Percentiles rank a stretch among this genome's conserved stretches.
These are phyloP conservation scores for Beauveria rudraprayagi DNA, from an alignment of 2,329 filamentous ascomycete species.

Conservation along the genomic window DNA sequence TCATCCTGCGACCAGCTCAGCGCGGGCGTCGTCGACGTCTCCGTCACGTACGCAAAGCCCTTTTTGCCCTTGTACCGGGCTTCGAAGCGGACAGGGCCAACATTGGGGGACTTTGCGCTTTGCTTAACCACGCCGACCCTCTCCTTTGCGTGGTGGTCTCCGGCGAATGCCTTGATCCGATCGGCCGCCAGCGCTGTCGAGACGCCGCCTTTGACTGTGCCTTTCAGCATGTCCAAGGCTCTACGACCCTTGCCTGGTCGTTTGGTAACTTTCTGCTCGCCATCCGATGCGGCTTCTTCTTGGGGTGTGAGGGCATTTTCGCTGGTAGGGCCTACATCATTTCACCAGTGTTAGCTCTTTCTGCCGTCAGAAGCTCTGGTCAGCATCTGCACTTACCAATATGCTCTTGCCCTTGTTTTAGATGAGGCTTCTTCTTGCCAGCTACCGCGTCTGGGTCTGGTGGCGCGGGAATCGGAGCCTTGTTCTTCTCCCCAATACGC, in stretches of 20 bases:
- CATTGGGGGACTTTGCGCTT: conserved; percentile 30
- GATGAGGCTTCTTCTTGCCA: not conserved
- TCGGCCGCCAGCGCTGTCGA: conserved; percentile 65
- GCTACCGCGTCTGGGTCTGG: conserved; percentile 18
- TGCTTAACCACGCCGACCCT: conserved; percentile 59
- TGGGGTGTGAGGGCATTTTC: not conserved
- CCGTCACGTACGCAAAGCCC: conserved; percentile 64
- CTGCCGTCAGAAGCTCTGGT: not conserved
- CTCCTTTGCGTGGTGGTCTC: conserved; percentile 54
- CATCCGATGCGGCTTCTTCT: not conserved
- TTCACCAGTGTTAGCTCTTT: no score
- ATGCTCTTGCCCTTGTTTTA: not conserved
- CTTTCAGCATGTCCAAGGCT: conserved; percentile 48
- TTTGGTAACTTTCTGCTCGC: not conserved
- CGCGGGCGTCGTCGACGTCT: conserved; percentile 57
- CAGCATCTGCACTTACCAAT: not conserved
- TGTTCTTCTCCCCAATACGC: conserved; percentile 73
- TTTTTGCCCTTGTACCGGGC: conserved; percentile 62
- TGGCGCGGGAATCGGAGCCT: conserved; percentile 63
- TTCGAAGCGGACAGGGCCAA: conserved; percentile 69
- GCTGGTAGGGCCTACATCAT: not conserved
- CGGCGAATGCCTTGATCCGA: conserved; percentile 56
- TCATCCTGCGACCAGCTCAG: conserved; percentile 55
- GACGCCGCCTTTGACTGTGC: conserved; percentile 63
- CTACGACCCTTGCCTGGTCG: not conserved